A percentile compares a stretch with the other conserved stretches of the same genome.
Evolutionary conservation across 202 grass and related monocot genomes (phyloP).

Genomic region (Elaeis oleifera): DNA sequence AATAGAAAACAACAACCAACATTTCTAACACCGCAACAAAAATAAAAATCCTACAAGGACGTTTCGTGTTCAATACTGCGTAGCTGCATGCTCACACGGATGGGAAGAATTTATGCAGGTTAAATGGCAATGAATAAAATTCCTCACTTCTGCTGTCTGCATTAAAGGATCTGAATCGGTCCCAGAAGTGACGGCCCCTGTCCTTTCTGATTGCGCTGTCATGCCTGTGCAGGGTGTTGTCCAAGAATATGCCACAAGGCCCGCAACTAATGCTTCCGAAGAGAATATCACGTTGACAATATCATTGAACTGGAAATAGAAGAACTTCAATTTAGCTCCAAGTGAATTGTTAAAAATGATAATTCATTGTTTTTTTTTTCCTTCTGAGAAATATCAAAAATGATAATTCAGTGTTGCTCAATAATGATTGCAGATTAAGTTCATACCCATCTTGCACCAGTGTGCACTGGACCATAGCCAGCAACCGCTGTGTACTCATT

Average conservation of each 20-base stretch:
- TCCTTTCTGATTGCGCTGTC: neutral
- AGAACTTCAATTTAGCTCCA: no score
- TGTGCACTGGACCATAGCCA: constrained; percentile 1
- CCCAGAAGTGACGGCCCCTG: constrained; percentile 9
- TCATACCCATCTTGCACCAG: constrained; percentile 11
- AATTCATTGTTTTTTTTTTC: no score
- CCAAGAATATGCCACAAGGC: constrained; percentile 2
- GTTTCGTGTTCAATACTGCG: no score
- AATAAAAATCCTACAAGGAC: no score
- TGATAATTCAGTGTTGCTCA: no score
- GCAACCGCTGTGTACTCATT: constrained; percentile 10
- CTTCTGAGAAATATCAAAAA: no score
- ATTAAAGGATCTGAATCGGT: constrained; percentile 3
- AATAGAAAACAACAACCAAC: no score
- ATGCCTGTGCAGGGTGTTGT: constrained; percentile 7
- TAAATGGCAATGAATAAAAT: constrained; percentile 12
- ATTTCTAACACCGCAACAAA: no score
- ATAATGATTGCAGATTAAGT: neutral
- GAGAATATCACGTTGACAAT: constrained; percentile 9
- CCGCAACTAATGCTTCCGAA: constrained; percentile 1
- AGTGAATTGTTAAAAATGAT: no score
- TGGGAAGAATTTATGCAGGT: constrained; percentile 12
- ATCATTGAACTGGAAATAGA: constrained; percentile 8
- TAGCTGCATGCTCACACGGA: neutral
- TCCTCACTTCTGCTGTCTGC: constrained; percentile 9